These are phyloP conservation scores for Phytophthora cryptogea DNA, from an alignment of 352 stramenopile species.

Conservation along the genomic window DNA sequence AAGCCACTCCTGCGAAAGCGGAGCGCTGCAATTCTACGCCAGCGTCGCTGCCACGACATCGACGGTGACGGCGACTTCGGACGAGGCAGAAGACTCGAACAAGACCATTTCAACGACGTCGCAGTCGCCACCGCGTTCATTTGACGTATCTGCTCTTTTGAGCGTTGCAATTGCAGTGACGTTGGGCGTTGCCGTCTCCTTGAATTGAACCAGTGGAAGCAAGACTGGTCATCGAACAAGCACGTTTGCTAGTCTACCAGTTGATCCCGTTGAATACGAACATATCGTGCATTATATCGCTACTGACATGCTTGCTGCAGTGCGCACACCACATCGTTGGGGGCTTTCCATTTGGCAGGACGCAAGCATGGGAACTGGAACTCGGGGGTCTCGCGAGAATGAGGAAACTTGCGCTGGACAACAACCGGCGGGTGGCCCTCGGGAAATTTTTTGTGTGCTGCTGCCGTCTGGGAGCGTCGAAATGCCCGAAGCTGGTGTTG, in stretches of 20 bases:
- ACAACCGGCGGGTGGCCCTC: conserved; percentile 30
- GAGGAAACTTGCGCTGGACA: conserved; percentile 46
- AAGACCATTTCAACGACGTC: conserved; percentile 34
- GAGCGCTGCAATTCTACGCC: conserved; percentile 39
- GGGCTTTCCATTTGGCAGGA: conserved; percentile 50
- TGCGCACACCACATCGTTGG: conserved; percentile 55
- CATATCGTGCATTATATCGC: background rate
- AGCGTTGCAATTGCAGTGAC: conserved; percentile 5
- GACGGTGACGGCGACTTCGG: conserved; percentile 9
- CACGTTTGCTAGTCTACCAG: background rate
- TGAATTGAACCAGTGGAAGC: conserved; percentile 12
- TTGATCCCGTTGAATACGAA: conserved; percentile 9
- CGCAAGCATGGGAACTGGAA: conserved; percentile 66
- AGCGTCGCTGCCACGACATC: conserved; percentile 18
- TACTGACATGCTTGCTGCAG: conserved; percentile 54
- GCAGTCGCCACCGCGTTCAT: conserved; percentile 11
- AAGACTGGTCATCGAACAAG: background rate
- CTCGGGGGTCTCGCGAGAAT: conserved; percentile 50
- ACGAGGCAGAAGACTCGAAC: conserved; percentile 6
- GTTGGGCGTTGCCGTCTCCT: conserved; percentile 7
- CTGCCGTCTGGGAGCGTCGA: conserved; percentile 31
- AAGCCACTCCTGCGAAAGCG: conserved; percentile 34
- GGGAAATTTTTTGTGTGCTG: conserved; percentile 25
- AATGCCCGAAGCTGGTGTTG: conserved; percentile 64
- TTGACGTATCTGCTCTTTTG: conserved; percentile 7